phyloP scores from a whole-genome alignment of 345 rosid genomes.

The Euphorbia tirucalli region DNA sequence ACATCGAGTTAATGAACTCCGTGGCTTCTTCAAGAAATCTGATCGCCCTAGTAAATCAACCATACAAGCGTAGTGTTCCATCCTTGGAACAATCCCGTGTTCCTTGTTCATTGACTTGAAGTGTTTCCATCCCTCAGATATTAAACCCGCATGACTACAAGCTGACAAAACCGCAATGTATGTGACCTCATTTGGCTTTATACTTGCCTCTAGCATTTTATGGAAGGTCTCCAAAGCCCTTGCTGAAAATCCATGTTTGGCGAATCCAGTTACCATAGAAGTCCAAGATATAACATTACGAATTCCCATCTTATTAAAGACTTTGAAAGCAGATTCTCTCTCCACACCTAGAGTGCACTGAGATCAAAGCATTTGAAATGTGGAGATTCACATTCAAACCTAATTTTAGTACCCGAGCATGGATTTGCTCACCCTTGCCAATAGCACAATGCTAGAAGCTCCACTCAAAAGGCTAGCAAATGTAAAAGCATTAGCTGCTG shows the following conservation, averaged over 20 bases:
- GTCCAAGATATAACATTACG: constrained; percentile 68
- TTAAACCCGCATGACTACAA: constrained; percentile 74
- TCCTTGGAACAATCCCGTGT: constrained; percentile 55
- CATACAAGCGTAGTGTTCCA: constrained; percentile 83
- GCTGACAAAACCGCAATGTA: constrained; percentile 65
- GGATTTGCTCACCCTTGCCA: constrained; percentile 67
- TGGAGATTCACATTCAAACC: constrained; percentile 41
- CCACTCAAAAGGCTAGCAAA: constrained; percentile 69
- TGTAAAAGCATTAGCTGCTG: constrained; percentile 51
- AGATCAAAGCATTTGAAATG: constrained; percentile 59
- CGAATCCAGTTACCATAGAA: constrained; percentile 70
- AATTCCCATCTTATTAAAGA: constrained; percentile 47
- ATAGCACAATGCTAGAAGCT: constrained; percentile 55
- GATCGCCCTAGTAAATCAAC: constrained; percentile 71
- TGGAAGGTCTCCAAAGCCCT: constrained; percentile 58
- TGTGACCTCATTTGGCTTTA: constrained; percentile 60
- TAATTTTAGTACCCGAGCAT: constrained; percentile 50
- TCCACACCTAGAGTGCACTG: constrained; percentile 77
- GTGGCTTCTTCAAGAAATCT: constrained; percentile 49
- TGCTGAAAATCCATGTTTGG: constrained; percentile 62
- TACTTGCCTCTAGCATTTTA: constrained; percentile 43
- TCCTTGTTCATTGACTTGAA: constrained; percentile 56
- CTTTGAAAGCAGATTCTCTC: constrained; percentile 52
- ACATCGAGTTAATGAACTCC: constrained; percentile 58
- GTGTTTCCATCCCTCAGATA: constrained; percentile 60